phyloP scores from a whole-genome alignment of 2,329 filamentous ascomycete species.

The Aspergillus sp. region DNA sequence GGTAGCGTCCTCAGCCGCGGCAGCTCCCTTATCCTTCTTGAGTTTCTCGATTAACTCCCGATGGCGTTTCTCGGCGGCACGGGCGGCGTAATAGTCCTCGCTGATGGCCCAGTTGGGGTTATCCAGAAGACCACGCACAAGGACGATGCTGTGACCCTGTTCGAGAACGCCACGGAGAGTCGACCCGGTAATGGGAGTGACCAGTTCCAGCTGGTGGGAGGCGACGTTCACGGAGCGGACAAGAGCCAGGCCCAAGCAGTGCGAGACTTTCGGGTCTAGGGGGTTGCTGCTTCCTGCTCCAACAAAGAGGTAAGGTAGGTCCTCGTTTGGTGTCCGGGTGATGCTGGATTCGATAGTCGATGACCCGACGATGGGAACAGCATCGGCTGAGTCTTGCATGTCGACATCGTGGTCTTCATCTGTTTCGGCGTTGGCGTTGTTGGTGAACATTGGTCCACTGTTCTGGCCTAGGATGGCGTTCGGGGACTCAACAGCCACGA shows the following conservation, averaged over 20 bases:
- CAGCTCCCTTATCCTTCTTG: conserved; percentile 21
- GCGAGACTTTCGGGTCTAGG: conserved; percentile 51
- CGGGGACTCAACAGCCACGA: conserved; percentile 52
- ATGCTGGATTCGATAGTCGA: conserved; percentile 27
- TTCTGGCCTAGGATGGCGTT: conserved; percentile 29
- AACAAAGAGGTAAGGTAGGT: conserved; percentile 54
- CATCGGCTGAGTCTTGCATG: background rate
- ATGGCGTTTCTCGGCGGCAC: conserved; percentile 38
- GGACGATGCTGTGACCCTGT: conserved; percentile 44
- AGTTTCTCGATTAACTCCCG: conserved; percentile 24
- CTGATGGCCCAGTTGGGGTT: conserved; percentile 49
- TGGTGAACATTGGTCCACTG: conserved; percentile 2
- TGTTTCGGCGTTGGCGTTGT: background rate
- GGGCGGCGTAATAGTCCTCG: conserved; percentile 45
- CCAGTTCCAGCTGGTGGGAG: conserved; percentile 45
- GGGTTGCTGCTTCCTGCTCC: conserved; percentile 44
- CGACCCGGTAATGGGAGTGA: conserved; percentile 50
- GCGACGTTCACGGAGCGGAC: conserved; percentile 45
- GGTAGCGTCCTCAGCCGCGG: background rate
- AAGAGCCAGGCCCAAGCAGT: conserved; percentile 53
- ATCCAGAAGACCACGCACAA: conserved; percentile 51
- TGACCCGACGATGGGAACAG: background rate
- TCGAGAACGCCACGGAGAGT: conserved; percentile 34
- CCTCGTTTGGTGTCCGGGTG: conserved; percentile 44
- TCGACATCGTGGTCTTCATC: conserved; percentile 19